Conservation (phyloP, 129 eudicot species). For the Arctium lappa region DNA sequence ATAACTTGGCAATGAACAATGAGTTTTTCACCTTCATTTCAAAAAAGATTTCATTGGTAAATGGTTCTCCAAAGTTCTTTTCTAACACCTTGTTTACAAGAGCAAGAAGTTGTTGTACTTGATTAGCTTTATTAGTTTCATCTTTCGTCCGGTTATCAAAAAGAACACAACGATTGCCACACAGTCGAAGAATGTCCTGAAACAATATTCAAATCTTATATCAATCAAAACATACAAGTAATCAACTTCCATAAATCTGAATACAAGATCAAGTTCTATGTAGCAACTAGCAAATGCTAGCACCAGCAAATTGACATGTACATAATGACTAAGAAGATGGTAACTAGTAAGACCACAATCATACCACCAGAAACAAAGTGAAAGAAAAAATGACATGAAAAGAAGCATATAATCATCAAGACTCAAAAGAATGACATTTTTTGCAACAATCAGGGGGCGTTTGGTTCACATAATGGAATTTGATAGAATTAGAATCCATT, state of each 20-base stretch:
- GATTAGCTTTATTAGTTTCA: conserved; percentile 27
- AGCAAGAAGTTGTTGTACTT: conserved; percentile 39
- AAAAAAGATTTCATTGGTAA: conserved; percentile 32
- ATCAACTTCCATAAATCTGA: no score
- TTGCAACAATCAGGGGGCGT: no score
- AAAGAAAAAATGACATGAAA: no score
- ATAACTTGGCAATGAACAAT: neutral
- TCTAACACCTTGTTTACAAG: conserved; percentile 30
- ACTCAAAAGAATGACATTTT: neutral
- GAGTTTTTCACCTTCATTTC: neutral
- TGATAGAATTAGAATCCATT: no score
- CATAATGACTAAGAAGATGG: no score
- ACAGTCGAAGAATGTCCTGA: conserved; percentile 28
- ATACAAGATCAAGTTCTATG: conserved; percentile 14
- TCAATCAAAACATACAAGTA: no score
- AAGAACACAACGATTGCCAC: conserved; percentile 22
- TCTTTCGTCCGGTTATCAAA: conserved; percentile 54
- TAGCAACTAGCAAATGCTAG: no score
- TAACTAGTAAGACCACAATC: no score
- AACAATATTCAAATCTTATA: no score
- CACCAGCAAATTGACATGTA: no score
- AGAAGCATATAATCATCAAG: neutral
- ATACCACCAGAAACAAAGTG: no score
- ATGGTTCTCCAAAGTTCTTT: conserved; percentile 52
- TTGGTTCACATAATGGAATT: no score